phyloP scores from a whole-genome alignment of 78 protist species.

The Polysphondylium violaceum region DNA sequence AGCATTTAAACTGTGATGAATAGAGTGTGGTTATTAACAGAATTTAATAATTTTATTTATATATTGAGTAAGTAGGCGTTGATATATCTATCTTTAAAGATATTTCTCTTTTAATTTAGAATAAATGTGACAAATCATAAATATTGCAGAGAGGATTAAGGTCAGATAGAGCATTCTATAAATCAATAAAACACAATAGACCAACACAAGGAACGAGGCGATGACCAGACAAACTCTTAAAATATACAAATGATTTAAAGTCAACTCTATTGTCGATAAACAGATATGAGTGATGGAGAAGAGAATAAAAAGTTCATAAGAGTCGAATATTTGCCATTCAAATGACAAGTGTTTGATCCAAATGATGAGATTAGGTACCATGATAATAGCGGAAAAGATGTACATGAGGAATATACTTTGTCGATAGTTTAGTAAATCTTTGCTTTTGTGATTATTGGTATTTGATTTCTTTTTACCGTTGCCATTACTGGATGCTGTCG shows the following conservation, averaged over 20 bases:
- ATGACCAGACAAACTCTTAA: slow-evolving; percentile 9
- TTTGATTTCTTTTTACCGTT: background rate
- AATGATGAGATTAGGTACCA: slow-evolving; percentile 55
- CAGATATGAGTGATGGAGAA: slow-evolving; percentile 55
- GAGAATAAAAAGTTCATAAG: slow-evolving; percentile 59
- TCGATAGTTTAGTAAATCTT: slow-evolving; percentile 33
- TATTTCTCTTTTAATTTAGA: slow-evolving; percentile 60
- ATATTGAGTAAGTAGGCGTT: background rate
- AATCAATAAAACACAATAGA: slow-evolving; percentile 26
- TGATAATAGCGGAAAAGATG: slow-evolving; percentile 42
- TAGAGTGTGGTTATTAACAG: too few relatives aligned
- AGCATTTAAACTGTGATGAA: too few relatives aligned
- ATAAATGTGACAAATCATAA: slow-evolving; percentile 59
- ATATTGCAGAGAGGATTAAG: slow-evolving; percentile 20
- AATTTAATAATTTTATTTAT: too few relatives aligned
- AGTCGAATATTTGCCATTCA: slow-evolving; percentile 68
- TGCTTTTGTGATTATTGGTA: background rate
- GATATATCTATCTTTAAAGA: background rate
- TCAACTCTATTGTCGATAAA: slow-evolving; percentile 40
- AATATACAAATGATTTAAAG: slow-evolving; percentile 13
- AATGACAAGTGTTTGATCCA: slow-evolving; percentile 75
- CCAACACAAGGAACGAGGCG: background rate
- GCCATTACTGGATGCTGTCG: too few relatives aligned
- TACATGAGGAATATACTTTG: slow-evolving; percentile 63
- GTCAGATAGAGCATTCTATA: slow-evolving; percentile 47